Evolutionary conservation across 306 rosid species (phyloP).

Genomic region (Cicer chorassanicum): DNA sequence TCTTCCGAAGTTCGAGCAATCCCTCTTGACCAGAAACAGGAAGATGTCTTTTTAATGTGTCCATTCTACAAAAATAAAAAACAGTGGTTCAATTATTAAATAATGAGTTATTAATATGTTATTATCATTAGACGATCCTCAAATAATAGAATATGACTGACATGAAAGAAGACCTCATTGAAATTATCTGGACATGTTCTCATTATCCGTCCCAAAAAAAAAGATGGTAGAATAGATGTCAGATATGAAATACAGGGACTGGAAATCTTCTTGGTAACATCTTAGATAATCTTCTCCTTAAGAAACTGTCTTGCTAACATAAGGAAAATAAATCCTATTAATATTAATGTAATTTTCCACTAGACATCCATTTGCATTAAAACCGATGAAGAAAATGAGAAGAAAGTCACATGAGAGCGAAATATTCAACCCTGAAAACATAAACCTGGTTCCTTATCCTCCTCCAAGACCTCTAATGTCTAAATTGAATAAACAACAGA

Average conservation of each 20-base stretch:
- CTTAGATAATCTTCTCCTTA: constrained; percentile 10
- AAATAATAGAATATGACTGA: constrained; percentile 10
- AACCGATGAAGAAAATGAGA: not conserved
- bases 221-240: constrained; percentile 1
- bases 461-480: constrained; percentile 7
- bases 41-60: constrained; percentile 78
- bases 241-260: not conserved
- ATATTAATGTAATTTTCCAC: not conserved
- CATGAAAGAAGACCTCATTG: constrained; percentile 1
- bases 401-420: constrained; percentile 7
- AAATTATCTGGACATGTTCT: constrained; percentile 6
- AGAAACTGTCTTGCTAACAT: not conserved
- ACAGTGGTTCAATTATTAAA: constrained; percentile 35
- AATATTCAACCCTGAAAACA: constrained; percentile 20
- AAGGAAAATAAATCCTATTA: constrained; percentile 17
- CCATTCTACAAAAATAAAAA: constrained; percentile 63
- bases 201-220: not conserved
- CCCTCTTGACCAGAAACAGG: constrained; percentile 79
- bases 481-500: constrained; percentile 12
- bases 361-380: not conserved
- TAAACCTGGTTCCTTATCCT: not conserved
- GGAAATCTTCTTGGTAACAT: not conserved
- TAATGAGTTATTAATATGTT: constrained; percentile 4
- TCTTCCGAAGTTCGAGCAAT: constrained; percentile 71
- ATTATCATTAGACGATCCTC: constrained; percentile 13